Evolutionary conservation across 352 stramenopile genomes (phyloP).

Genomic region (Phytopythium vexans): DNA sequence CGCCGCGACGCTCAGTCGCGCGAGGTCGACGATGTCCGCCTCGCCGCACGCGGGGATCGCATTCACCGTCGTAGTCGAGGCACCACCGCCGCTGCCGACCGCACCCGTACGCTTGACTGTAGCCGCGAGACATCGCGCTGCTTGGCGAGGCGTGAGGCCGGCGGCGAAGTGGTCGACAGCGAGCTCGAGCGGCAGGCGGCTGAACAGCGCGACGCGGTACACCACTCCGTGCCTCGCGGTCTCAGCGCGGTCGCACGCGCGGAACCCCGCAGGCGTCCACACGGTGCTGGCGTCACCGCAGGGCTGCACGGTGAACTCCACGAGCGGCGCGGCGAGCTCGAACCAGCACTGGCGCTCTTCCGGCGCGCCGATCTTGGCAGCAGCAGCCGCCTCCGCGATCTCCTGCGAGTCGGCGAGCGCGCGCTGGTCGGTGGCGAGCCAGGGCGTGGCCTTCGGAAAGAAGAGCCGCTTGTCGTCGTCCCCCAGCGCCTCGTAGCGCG

Average conservation of each 20-base stretch:
- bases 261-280: background rate
- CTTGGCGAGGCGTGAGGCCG: background rate
- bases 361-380: constrained; percentile 6
- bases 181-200: constrained; percentile 1
- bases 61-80: background rate
- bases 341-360: background rate
- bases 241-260: background rate
- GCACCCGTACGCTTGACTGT: background rate
- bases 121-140: background rate
- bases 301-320: too few species aligned
- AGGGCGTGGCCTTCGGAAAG: too few species aligned
- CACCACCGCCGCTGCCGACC: background rate
- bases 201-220: constrained; percentile 1
- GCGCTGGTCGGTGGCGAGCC: too few species aligned
- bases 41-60: background rate
- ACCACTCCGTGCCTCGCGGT: background rate
- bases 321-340: constrained; percentile 1
- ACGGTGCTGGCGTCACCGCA: background rate
- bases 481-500: constrained; percentile 33
- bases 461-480: constrained; percentile 45
- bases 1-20: constrained; percentile 21
- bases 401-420: too few species aligned
- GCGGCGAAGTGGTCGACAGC: background rate
- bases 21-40: constrained; percentile 14
- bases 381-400: too few species aligned